phyloP scores from a whole-genome alignment of 2,329 filamentous ascomycete genomes.

The Microcyclospora tardicrescens region DNA sequence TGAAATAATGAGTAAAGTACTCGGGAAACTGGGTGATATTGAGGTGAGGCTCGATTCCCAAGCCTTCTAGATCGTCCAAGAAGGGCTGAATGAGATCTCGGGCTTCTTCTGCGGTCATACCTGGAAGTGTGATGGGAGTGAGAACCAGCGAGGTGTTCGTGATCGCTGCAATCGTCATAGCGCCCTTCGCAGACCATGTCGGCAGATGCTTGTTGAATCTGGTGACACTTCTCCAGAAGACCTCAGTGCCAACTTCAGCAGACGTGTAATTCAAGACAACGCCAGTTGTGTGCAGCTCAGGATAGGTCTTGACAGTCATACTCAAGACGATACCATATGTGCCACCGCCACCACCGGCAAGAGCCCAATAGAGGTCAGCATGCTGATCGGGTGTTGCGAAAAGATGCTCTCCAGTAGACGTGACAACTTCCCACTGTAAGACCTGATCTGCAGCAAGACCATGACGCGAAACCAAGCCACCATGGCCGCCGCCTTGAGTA shows the following conservation, averaged over 20 bases:
- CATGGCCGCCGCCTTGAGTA: slow-evolving; percentile 48
- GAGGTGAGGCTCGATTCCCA: background rate
- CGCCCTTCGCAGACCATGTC: background rate
- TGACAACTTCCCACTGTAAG: slow-evolving; percentile 37
- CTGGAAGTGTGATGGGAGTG: background rate
- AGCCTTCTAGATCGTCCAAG: background rate
- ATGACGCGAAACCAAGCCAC: slow-evolving; percentile 38
- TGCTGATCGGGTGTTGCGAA: slow-evolving; percentile 37
- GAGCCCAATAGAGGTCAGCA: slow-evolving; percentile 50
- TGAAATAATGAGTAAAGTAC: background rate
- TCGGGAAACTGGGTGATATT: background rate
- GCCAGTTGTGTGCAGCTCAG: slow-evolving; percentile 31
- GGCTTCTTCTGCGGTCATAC: background rate
- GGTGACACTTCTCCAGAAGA: slow-evolving; percentile 28
- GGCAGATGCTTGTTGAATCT: slow-evolving; percentile 28
- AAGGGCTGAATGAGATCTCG: background rate
- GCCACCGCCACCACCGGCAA: slow-evolving; percentile 46
- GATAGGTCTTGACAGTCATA: slow-evolving; percentile 41
- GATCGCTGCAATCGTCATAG: background rate
- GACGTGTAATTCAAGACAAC: slow-evolving; percentile 32
- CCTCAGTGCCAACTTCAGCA: slow-evolving; percentile 7
- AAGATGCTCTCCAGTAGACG: slow-evolving; percentile 36
- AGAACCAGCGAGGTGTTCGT: background rate
- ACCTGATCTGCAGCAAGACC: slow-evolving; percentile 49
- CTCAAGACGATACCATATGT: slow-evolving; percentile 46